These are phyloP conservation scores for Tillandsia fasciculata DNA, from an alignment of 176 grass and related monocot species.

Conservation along the genomic window DNA sequence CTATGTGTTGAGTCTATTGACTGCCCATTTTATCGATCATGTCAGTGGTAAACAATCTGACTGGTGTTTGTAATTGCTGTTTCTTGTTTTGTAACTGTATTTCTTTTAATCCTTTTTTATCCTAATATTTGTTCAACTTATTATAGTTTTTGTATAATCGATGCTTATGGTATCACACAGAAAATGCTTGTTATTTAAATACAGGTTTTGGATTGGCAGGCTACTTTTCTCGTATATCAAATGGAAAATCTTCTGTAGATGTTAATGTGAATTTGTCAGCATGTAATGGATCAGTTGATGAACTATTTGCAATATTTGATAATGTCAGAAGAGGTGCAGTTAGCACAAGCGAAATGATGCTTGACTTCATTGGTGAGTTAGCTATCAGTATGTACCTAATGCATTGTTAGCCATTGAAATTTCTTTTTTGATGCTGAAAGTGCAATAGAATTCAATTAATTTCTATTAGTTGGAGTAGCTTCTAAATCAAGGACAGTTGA, in stretches of 20 bases:
- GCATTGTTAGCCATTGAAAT: not conserved
- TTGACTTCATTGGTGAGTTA: slow-evolving; percentile 71
- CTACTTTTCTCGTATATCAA: slow-evolving; percentile 42
- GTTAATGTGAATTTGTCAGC: slow-evolving; percentile 19
- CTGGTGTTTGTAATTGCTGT: not conserved
- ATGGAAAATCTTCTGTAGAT: slow-evolving; percentile 22
- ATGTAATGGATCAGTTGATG: slow-evolving; percentile 42
- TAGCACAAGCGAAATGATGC: slow-evolving; percentile 38
- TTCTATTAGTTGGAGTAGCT: not conserved
- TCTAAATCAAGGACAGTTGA: not conserved
- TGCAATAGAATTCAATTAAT: too few species aligned
- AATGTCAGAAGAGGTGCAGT: slow-evolving; percentile 63
- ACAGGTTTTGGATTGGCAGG: slow-evolving; percentile 49
- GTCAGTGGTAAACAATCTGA: not conserved
- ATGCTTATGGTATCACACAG: slow-evolving; percentile 14
- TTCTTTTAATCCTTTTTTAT: not conserved
- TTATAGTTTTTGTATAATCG: slow-evolving; percentile 6
- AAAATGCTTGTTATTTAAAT: not conserved
- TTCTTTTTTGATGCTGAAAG: too few species aligned
- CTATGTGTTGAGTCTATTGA: too few species aligned
- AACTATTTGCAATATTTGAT: slow-evolving; percentile 89
- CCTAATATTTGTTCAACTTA: not conserved
- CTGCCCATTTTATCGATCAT: not conserved
- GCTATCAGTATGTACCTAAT: slow-evolving; percentile 3
- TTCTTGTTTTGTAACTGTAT: not conserved